Conservation (phyloP, 495 filamentous ascomycete species). For the Penicillium antarcticum region DNA sequence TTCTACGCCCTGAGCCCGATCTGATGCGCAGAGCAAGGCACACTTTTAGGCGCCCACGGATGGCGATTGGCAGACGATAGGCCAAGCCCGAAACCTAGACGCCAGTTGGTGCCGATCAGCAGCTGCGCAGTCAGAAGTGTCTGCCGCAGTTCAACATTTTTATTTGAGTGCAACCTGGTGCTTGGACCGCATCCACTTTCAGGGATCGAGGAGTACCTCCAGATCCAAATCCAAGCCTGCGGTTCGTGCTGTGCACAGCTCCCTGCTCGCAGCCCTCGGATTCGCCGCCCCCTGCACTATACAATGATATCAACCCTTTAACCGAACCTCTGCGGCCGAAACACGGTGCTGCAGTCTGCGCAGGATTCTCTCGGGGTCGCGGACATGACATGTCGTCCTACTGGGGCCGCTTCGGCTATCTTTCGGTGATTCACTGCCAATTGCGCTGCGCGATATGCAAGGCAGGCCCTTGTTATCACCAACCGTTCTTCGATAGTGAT, state of each 20-base stretch:
- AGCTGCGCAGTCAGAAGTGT: slow-evolving; percentile 6
- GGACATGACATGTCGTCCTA: slow-evolving; percentile 1
- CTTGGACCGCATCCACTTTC: slow-evolving; percentile 6
- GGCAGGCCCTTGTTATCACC: slow-evolving; percentile 15
- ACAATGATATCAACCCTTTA: slow-evolving; percentile 4
- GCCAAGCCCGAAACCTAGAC: slow-evolving; percentile 13
- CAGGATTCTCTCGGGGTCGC: slow-evolving; percentile 4
- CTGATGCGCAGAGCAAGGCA: slow-evolving; percentile 9
- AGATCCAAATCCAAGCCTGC: slow-evolving; percentile 19
- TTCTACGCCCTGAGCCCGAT: neutral
- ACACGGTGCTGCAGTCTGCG: slow-evolving; percentile 7
- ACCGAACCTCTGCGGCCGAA: slow-evolving; percentile 6
- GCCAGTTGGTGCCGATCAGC: slow-evolving; percentile 17
- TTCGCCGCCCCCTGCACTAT: slow-evolving; percentile 16
- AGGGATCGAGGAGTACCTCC: slow-evolving; percentile 10
- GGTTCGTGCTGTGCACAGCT: slow-evolving; percentile 17
- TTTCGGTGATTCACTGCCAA: neutral
- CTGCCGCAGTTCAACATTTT: slow-evolving; percentile 1
- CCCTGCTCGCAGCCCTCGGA: slow-evolving; percentile 4
- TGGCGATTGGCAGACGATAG: slow-evolving; percentile 17
- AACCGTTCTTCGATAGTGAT: slow-evolving; percentile 6
- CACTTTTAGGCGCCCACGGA: slow-evolving; percentile 19
- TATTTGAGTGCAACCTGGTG: neutral
- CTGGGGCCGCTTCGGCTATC: neutral
- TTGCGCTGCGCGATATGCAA: slow-evolving; percentile 16